Base-by-base conservation (phyloP, 345 rosid genomes). In the Eucalyptus sp. region DNA sequence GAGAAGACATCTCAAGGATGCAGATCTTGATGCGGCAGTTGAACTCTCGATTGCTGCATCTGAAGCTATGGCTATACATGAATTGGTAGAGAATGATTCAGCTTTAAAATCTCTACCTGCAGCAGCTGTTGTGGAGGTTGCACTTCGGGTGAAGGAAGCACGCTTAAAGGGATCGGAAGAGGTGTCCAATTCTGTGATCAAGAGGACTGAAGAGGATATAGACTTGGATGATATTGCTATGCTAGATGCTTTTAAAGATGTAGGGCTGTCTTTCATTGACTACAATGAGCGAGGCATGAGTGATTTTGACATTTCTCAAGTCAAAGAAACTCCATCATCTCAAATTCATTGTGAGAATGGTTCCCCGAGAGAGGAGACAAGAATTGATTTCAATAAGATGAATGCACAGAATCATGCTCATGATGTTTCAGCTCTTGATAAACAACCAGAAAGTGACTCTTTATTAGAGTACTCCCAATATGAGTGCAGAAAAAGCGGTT, bases 11-110 rank as follows among this genome's bases (percentile, higher is more conserved):
- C 91, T 87, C 9, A 86, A 90, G 64, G 91, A 87, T 88, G 86
- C 87, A 88, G 96, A 94, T 88, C 58, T 91, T 43, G 71, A 86
- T 91, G 92, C 90, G 66, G 94, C 94, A 16, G 91, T 95, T 79
- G 96, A 95, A 88, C 92, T 94, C 60, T 95, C 95, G 31, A 90
- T 95, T 89, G 95, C 96, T 52, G 97, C 97, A 81, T 95, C 96
- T 27, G 97, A 95, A 92, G 95, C 96, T 50, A 81, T 95, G 84
- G 93, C 90, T 87, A 95, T 95, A 80, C 91, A 95, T 91, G 95
- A 94, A 89, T 68, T 94, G 66, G 91, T 92, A 89, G 91, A 88
- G 84, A 86, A 87, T 88, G 95, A 87, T 44, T 87, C 93, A 87
- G 79, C 83, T 89, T 89, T 92, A 49, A 90, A 90, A 89, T 86